Evolutionary conservation across 2,329 filamentous ascomycete genomes (phyloP).

Genomic region (Plenodomus tracheiphilus): DNA sequence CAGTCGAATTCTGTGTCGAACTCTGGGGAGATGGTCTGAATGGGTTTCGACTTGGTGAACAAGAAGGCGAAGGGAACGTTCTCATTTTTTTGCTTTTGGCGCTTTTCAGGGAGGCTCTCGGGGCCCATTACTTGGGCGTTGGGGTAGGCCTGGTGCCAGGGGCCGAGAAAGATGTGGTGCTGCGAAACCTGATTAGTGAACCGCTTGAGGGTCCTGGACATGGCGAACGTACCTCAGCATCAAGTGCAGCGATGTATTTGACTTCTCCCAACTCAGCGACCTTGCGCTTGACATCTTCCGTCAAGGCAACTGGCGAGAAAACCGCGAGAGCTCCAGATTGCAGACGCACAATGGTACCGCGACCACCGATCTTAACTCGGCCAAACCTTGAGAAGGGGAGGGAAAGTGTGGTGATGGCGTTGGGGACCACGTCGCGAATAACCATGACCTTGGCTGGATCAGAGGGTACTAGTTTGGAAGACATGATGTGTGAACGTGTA

Average conservation of each 20-base stretch:
- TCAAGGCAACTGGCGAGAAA: conserved; percentile 89
- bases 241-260: conserved; percentile 82
- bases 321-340: conserved; percentile 77
- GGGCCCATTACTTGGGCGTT: conserved; percentile 79
- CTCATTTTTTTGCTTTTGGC: conserved; percentile 63
- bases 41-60: conserved; percentile 49
- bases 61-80: conserved; percentile 68
- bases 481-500: conserved; percentile 28
- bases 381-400: conserved; percentile 85
- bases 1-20: conserved; percentile 85
- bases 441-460: conserved; percentile 86
- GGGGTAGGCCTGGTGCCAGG: conserved; percentile 82
- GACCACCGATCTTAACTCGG: conserved; percentile 77
- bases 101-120: conserved; percentile 82
- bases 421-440: conserved; percentile 80
- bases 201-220: neutral
- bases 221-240: conserved; percentile 63
- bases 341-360: conserved; percentile 84
- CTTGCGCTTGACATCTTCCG: conserved; percentile 69
- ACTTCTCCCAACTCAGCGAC: conserved; percentile 65
- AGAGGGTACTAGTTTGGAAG: conserved; percentile 48
- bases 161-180: conserved; percentile 90
- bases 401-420: conserved; percentile 72
- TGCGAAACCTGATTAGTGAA: conserved; percentile 6
- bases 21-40: conserved; percentile 65